Base-by-base conservation (phyloP, 2,329 filamentous ascomycete genomes). In the Stachybotrys chartarum region DNA sequence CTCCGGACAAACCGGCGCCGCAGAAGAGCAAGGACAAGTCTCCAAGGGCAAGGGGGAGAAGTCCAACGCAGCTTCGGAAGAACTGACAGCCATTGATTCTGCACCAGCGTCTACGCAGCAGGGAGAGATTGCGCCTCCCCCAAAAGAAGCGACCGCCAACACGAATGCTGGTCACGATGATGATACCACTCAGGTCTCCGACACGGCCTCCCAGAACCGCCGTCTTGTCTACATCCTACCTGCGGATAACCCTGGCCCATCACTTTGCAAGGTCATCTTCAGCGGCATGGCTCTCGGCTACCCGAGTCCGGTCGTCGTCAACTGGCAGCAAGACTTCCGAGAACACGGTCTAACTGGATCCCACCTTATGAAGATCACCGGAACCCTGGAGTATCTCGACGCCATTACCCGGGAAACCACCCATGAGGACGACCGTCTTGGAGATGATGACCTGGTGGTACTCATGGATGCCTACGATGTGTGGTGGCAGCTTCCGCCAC, bases 401-500 rank as follows among this genome's bases (percentile, higher is more conserved):
- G 30, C 17, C 0, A 57, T 59, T 30, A 45, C 46, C 2, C 49
- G 39, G 0, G 18, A 30, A 0, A 24, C 32, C 1, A 53, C 60
- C 1, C 30, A 58, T 0, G 51, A 54, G 14, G 58, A 57, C 2
- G 54, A 64, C 14, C 55, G 47, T 8, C 52, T 65, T 0, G 46
- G 53, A 1, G 64, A 66, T 1, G 39, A 66, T 6, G 66, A 68
- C 24, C 50, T 68, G 0, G 50, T 67, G 8, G 53, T 67, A 0
- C 44, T 68, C 6, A 58, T 60, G 3, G 66, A 68, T 17, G 61
- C 64, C 1, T 62, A 64, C 8, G 66, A 68, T 6, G 54, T 62
- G 6, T 68, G 66, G 65, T 68, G 66, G 14, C 66, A 68, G 17
- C 64, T 68, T 0, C 63, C 66, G 0, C 64, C 65, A 1, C 59